Evolutionary conservation across 768 basidiomycete species (phyloP).

Genomic region (Leccinellum albellum): DNA sequence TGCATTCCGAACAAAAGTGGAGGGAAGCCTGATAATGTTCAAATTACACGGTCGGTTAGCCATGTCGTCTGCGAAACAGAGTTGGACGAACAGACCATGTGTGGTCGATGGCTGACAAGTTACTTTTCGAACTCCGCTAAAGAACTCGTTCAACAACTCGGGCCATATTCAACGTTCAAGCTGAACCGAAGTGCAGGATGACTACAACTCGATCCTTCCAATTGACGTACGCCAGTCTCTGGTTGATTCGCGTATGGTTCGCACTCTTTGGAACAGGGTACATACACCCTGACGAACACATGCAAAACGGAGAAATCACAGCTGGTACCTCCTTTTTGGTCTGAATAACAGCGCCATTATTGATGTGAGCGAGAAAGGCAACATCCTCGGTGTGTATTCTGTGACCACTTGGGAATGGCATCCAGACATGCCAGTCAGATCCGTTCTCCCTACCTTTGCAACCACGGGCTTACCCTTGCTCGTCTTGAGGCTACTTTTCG

Average conservation of each 20-base stretch:
- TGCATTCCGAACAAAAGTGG: constrained; percentile 92
- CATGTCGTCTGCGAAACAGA: not conserved
- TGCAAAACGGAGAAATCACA: constrained; percentile 39
- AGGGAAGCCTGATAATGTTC: constrained; percentile 59
- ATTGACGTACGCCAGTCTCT: constrained; percentile 21
- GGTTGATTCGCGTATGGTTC: constrained; percentile 27
- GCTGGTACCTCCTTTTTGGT: constrained; percentile 28
- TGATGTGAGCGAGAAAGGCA: constrained; percentile 21
- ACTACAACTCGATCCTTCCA: constrained; percentile 13
- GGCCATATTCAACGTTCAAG: not conserved
- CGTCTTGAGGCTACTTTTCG: constrained; percentile 11
- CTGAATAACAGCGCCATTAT: not conserved
- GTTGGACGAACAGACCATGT: constrained; percentile 28
- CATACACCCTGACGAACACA: constrained; percentile 41
- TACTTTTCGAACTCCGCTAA: constrained; percentile 28
- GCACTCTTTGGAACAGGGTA: constrained; percentile 36
- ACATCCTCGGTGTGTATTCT: constrained; percentile 25
- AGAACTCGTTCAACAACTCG: not conserved
- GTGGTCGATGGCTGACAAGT: constrained; percentile 11
- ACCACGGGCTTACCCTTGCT: constrained; percentile 34
- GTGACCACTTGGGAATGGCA: constrained; percentile 39
- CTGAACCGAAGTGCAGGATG: constrained; percentile 4
- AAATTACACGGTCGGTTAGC: constrained; percentile 13
- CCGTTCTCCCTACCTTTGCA: constrained; percentile 30
- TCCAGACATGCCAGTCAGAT: constrained; percentile 33